phyloP scores from a whole-genome alignment of 75 land plant genomes.

The Pseudotsuga menziesii region DNA sequence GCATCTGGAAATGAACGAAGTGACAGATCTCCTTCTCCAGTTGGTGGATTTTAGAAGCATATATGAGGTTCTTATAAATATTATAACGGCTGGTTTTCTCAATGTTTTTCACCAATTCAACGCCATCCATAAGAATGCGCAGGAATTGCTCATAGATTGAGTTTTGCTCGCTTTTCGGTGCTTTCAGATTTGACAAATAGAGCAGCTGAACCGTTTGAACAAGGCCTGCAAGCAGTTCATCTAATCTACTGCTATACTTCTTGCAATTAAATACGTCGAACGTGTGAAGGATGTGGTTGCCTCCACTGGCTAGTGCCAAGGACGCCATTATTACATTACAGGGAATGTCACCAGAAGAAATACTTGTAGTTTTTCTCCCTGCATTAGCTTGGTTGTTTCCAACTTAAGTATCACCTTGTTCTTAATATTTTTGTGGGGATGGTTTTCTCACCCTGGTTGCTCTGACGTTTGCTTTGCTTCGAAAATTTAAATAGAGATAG shows the following conservation, averaged over 20 bases:
- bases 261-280: not conserved
- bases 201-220: not conserved
- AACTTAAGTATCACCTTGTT: too few relatives aligned
- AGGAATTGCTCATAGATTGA: not conserved
- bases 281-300: too few relatives aligned
- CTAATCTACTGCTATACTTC: not conserved
- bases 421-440: too few relatives aligned
- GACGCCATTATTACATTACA: too few relatives aligned
- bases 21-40: not conserved
- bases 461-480: too few relatives aligned
- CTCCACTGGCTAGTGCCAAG: too few relatives aligned
- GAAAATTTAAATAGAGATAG: too few relatives aligned
- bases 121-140: not conserved
- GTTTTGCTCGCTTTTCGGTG: not conserved
- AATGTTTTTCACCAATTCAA: constrained; percentile 1
- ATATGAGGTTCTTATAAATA: not conserved
- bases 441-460: too few relatives aligned
- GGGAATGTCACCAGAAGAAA: too few relatives aligned
- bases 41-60: constrained; percentile 1
- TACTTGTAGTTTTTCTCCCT: too few relatives aligned
- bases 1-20: not conserved
- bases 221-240: not conserved
- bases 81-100: not conserved
- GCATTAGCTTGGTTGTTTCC: too few relatives aligned
- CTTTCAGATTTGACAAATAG: not conserved